Evolutionary conservation across 208 protist species (phyloP).

Genomic region (Leishmania aethiopica): DNA sequence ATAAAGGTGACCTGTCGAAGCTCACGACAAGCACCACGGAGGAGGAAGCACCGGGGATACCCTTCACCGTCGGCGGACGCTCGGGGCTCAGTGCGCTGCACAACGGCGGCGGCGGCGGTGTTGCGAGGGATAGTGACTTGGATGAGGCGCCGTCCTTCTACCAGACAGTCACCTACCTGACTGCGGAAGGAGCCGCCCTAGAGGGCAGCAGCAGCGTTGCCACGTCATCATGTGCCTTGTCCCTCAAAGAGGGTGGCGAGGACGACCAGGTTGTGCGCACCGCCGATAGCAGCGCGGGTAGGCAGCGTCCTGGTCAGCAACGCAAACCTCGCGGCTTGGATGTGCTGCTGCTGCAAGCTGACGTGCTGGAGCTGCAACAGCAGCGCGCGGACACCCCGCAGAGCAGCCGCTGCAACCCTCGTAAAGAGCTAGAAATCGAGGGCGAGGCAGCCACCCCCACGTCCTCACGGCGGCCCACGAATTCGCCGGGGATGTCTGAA

Average conservation of each 20-base stretch:
- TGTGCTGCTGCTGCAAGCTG: background rate
- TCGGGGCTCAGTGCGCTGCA: background rate
- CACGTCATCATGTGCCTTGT: background rate
- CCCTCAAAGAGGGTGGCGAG: background rate
- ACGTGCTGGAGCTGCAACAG: background rate
- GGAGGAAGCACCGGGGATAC: background rate
- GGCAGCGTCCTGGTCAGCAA: background rate
- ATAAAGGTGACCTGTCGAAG: background rate
- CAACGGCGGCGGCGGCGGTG: background rate
- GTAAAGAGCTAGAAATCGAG: conserved; percentile 4
- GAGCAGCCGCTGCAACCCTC: background rate
- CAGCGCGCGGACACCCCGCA: background rate
- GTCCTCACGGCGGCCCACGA: conserved; percentile 1
- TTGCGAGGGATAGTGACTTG: background rate
- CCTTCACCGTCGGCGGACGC: background rate
- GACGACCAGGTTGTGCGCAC: background rate
- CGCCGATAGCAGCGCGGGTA: background rate
- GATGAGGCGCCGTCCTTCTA: conserved; percentile 15
- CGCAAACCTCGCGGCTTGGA: background rate
- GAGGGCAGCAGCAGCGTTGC: background rate
- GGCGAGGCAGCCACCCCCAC: conserved; percentile 13
- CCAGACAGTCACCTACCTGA: conserved; percentile 21
- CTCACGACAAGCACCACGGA: background rate
- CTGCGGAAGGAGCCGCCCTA: background rate
- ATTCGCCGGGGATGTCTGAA: conserved; percentile 3